Base-by-base conservation (phyloP, 202 grass and related monocot species). In the Saccharum hybrid region DNA sequence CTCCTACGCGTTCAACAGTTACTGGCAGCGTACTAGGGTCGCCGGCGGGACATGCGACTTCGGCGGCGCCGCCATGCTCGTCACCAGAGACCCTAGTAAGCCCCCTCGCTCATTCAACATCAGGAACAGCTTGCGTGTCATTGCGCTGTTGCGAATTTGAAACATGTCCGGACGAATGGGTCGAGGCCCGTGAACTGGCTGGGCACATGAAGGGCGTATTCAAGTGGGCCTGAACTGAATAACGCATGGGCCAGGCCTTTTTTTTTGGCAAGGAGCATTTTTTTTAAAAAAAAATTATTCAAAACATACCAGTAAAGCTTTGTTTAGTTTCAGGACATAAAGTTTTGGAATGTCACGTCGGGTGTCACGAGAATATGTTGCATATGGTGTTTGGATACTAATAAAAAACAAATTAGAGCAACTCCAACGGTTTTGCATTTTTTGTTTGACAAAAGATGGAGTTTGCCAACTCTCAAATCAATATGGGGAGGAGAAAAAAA, bases 1-100 rank as follows among this genome's bases (percentile, higher is more conserved):
- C 1, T 94, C 94, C 16, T 92, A 85, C 63, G 90, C 90, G 30
- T 97, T 94, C 67, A 97, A 97, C 71, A 94, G 88, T 83, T 94
- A 89, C 81, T 91, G 88, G 90, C 90, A 92, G 82, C 68, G 80
- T 42, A 87, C 85, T 59, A 94, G 92, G 88, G 87, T 69, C 64
- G 66, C 78, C 77, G 86, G 90, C 26, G 90, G 83, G 52, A 92
- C 94, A 1, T 97, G 94, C 61, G 88, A 94, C 82, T 97, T 97
- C 80, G 90, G 86, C 15, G 88, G 81, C 68, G 86, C 90, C 39
- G 92, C 94, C 69, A 91, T 97, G 86, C 83, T 97, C 45, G 74
- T 97, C 81, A 94, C 94, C 80, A 83, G 22, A 38, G 92, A 97
- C 69, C 94, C 88, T 63, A 94, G 90, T 92, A 79, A 90, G 85